Percentiles rank a stretch among this genome's conserved stretches.
Conservation (phyloP, 2,329 filamentous ascomycete genomes). For the Talaromyces sp. region DNA sequence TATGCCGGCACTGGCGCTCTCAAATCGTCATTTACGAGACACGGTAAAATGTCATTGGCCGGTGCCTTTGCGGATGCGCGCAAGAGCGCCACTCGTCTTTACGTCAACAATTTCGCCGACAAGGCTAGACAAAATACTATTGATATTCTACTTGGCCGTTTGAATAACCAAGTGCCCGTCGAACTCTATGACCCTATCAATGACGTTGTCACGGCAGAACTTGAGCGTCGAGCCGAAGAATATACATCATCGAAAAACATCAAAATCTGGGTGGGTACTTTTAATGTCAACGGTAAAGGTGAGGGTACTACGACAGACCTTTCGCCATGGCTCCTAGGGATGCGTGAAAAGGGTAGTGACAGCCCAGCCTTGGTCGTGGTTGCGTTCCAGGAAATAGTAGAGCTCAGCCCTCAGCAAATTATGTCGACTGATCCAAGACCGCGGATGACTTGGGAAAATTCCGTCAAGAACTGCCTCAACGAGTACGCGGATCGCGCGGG, state of each 20-base stretch:
- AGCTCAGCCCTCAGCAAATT: constrained; percentile 94
- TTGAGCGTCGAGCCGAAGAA: constrained; percentile 64
- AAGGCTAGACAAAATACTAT: constrained; percentile 92
- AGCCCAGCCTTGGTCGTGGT: constrained; percentile 85
- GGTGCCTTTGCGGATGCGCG: constrained; percentile 92
- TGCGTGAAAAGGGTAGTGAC: constrained; percentile 54
- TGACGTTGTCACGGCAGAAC: constrained; percentile 78
- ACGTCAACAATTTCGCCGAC: constrained; percentile 97
- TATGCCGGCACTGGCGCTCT: constrained; percentile 95
- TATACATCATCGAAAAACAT: constrained; percentile 74
- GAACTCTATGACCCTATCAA: constrained; percentile 92
- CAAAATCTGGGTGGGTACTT: constrained; percentile 81
- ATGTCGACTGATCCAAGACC: constrained; percentile 94
- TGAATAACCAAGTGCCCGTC: constrained; percentile 80
- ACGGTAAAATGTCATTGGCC: constrained; percentile 92
- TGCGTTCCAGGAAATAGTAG: constrained; percentile 98
- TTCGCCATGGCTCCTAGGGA: constrained; percentile 75
- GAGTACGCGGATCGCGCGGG: constrained; percentile 62
- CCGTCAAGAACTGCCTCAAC: constrained; percentile 77
- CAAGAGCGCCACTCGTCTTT: constrained; percentile 89
- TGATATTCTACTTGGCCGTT: constrained; percentile 81
- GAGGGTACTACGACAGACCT: constrained; percentile 76
- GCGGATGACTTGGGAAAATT: constrained; percentile 80
- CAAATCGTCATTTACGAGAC: constrained; percentile 90
- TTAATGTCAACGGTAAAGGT: constrained; percentile 90